Base-by-base conservation (phyloP, 2,329 filamentous ascomycete species). In the Pseudocercospora eumusae region DNA sequence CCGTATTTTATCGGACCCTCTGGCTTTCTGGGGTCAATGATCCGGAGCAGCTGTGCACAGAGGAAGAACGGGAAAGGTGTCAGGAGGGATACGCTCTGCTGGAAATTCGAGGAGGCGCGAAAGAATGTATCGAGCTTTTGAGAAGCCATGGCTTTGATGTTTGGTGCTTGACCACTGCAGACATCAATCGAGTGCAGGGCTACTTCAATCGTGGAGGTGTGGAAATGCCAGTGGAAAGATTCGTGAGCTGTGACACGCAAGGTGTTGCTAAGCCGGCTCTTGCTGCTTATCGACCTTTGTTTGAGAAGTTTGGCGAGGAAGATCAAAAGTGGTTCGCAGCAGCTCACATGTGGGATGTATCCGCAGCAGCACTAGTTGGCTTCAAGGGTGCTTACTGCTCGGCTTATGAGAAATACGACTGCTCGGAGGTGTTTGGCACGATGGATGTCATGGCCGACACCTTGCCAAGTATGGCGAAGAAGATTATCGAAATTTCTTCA, bases 271-370 rank as follows among this genome's bases (percentile, higher is more conserved):
- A 85, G 70, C 84, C 84, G 0, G 79, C 77, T 0, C 71, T 79
- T 3, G 76, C 69, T 25, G 79, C 81, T 0, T 86, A 86, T 66
- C 68, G 71, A 63, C 74, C 77, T 0, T 69, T 82, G 5, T 70
- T 81, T 33, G 75, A 76, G n/a, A 72, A 69, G 54, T 78, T 84
- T 59, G 76, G 54, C 7, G 47, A 60, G 0, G 74, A 66, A 1
- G 69, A 80, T 47, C 63, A 72, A 63, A 78, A 77, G 50, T 86
- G 83, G 83, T 86, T 85, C 69, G 84, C 82, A 0, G 84, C 84
- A 0, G 84, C 83, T 21, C 84, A 86, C 72, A 82, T 83, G 77
- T 86, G 84, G 84, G 84, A 86, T 74, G 83, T 83, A 33, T 49
- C 44, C 7, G 50, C 58, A 3, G 59, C 59, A 20, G 57, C 50